phyloP scores from a whole-genome alignment of 2,329 filamentous ascomycete genomes.

The Verticillium nubilum region DNA sequence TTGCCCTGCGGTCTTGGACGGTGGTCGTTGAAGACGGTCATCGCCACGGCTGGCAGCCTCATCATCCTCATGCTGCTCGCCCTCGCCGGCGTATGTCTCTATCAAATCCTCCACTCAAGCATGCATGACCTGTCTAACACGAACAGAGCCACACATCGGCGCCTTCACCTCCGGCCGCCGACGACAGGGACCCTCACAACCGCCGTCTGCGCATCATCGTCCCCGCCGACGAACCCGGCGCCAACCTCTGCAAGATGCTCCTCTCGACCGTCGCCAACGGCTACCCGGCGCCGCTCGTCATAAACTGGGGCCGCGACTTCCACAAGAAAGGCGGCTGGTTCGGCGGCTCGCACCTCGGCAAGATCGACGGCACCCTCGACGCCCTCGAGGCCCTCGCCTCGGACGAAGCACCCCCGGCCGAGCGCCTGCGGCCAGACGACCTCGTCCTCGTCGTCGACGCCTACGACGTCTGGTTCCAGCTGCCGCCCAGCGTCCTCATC shows the following conservation, averaged over 20 bases:
- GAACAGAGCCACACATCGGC: neutral
- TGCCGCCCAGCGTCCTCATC: slow-evolving; percentile 29
- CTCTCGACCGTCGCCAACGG: slow-evolving; percentile 20
- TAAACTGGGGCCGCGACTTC: slow-evolving; percentile 19
- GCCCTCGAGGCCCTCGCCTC: slow-evolving; percentile 16
- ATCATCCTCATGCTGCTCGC: neutral
- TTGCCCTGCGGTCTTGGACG: neutral
- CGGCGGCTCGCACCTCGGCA: slow-evolving; percentile 21
- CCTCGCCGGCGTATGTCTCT: neutral
- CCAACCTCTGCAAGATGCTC: slow-evolving; percentile 24
- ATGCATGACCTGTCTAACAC: neutral
- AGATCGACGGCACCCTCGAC: slow-evolving; percentile 19
- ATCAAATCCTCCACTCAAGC: too few relatives aligned
- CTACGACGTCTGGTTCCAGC: slow-evolving; percentile 33
- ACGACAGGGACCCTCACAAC: neutral
- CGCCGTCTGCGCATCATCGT: slow-evolving; percentile 19
- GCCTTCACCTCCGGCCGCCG: neutral
- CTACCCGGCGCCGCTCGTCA: slow-evolving; percentile 21
- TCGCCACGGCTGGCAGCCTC: neutral
- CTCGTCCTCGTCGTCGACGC: slow-evolving; percentile 29
- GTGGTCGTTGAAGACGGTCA: neutral
- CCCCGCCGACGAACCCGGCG: slow-evolving; percentile 16
- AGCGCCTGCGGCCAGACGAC: slow-evolving; percentile 17
- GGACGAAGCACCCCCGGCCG: slow-evolving; percentile 4
- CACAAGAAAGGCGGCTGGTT: slow-evolving; percentile 8